These are phyloP conservation scores for Globisporangium sylvaticum DNA, from an alignment of 352 stramenopile genomes.

Conservation along the genomic window DNA sequence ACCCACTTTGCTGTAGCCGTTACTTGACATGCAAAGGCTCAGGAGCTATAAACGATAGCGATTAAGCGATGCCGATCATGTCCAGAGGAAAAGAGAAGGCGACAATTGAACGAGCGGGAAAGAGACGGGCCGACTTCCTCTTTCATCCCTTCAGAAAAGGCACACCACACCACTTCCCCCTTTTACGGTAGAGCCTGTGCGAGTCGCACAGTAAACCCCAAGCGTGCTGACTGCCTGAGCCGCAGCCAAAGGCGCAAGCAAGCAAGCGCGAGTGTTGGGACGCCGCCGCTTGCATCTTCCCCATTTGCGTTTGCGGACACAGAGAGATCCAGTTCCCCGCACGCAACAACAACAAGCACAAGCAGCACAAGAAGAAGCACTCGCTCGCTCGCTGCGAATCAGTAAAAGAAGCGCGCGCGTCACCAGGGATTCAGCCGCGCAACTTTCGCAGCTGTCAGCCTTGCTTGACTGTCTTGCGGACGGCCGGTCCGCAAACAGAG, in stretches of 20 bases:
- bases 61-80: not conserved
- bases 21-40: not conserved
- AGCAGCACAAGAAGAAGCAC: not conserved
- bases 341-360: not conserved
- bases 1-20: not conserved
- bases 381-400: not conserved
- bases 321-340: constrained; percentile 6
- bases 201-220: not conserved
- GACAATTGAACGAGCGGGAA: constrained; percentile 7
- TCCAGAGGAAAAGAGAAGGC: not conserved
- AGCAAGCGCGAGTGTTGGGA: not conserved
- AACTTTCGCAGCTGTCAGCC: not conserved
- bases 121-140: not conserved
- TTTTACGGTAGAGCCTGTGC: not conserved
- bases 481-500: not conserved
- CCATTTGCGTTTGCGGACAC: not conserved
- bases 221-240: not conserved
- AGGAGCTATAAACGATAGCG: not conserved
- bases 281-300: not conserved
- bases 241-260: not conserved
- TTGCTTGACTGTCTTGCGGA: not conserved
- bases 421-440: not conserved
- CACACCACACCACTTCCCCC: not conserved
- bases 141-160: not conserved
- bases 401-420: not conserved